Evolutionary conservation across 768 basidiomycete genomes (phyloP).

Genomic region (Termitomyces sp.): DNA sequence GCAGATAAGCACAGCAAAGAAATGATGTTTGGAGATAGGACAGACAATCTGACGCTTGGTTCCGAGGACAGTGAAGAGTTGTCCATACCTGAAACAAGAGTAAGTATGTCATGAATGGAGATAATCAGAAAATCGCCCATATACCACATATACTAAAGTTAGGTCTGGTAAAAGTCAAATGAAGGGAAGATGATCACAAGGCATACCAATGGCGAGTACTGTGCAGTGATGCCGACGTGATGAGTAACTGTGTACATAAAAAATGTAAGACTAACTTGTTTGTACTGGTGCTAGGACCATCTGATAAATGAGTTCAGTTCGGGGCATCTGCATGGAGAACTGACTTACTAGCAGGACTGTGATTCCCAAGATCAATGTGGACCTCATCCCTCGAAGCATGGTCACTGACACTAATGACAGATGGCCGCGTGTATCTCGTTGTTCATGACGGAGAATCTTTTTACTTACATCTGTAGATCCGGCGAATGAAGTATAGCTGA

Average conservation of each 20-base stretch:
- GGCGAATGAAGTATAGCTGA: not conserved
- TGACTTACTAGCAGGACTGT: not conserved
- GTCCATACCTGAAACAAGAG: not conserved
- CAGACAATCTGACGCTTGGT: not conserved
- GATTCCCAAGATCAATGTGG: not conserved
- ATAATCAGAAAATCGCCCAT: not conserved
- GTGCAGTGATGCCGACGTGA: no score
- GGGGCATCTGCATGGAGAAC: no score
- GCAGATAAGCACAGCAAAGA: no score
- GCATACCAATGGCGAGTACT: not conserved
- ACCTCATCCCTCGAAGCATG: not conserved
- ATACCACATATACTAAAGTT: not conserved
- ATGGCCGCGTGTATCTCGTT: no score
- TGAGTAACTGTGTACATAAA: no score
- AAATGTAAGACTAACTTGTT: no score
- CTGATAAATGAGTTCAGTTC: not conserved
- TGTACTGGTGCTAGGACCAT: not conserved
- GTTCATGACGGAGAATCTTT: no score
- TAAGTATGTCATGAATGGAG: not conserved
- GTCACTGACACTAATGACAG: no score
- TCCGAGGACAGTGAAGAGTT: not conserved
- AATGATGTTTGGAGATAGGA: no score
- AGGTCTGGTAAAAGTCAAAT: not conserved
- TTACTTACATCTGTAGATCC: slow-evolving; percentile 1
- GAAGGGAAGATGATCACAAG: no score